phyloP scores from a whole-genome alignment of 164 flowering plant genomes.

The Stephania cephalantha region DNA sequence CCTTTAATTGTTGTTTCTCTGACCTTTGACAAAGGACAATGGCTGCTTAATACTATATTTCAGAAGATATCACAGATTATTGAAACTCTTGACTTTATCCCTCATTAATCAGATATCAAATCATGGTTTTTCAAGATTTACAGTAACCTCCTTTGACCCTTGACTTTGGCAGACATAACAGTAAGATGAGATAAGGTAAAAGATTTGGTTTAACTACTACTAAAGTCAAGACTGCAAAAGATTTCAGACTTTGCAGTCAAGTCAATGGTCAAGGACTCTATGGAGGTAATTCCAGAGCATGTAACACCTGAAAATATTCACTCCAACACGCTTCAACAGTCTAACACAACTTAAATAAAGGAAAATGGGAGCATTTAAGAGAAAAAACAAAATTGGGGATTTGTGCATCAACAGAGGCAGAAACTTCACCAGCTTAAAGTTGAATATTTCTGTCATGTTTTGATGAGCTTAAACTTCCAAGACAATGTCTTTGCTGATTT shows the following conservation, averaged over 20 bases:
- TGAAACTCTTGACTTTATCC: background rate
- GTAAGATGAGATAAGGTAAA: background rate
- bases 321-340: background rate
- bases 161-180: background rate
- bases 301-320: background rate
- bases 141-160: background rate
- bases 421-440: background rate
- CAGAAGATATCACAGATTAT: background rate
- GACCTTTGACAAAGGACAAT: background rate
- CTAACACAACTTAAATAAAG: background rate
- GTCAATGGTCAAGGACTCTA: background rate
- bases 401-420: constrained; percentile 7
- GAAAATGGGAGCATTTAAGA: background rate
- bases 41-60: background rate
- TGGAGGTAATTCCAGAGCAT: background rate
- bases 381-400: constrained; percentile 1
- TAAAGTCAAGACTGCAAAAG: background rate
- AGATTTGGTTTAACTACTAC: background rate
- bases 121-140: background rate
- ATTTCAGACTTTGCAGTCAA: background rate
- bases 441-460: background rate
- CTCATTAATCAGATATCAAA: background rate
- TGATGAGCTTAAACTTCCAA: constrained; percentile 14
- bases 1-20: background rate
- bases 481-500: background rate